Evolutionary conservation across 768 basidiomycete species (phyloP), one percentile per base, ranked within the genome.

Genomic region (Podaxis sp.): DNA sequence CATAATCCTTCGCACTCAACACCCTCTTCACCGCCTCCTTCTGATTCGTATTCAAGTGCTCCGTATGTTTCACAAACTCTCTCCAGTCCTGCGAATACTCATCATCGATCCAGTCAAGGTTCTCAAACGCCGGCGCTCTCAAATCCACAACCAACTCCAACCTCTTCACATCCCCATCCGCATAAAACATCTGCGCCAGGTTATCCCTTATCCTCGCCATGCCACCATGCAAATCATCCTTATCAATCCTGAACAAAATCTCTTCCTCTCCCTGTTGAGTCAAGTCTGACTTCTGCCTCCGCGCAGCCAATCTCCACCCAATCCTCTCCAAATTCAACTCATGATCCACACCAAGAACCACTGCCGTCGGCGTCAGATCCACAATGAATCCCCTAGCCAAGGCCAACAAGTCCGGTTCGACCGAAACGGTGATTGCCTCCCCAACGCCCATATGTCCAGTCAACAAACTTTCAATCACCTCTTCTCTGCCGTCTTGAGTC

Each of bases 141-240:
- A 96, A 81, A 71, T 98, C 93, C 4, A 99, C 97, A 24, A 98
- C 80, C 36, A 96, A 81, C 59, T 83, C 76, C 4, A 94, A 78
- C 17, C 89, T 82, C 46, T 80, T 80, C 22, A 77, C 70, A 65
- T 96, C 92, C 2, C 89, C 91, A 15, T 88, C 83, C 0, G 82
- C 85, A 68, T 93, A 93, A 75, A 98, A 98, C 9, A 98, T 69
- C 59, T 89, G 88, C 0, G 95, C 90, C 49, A 98, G 86, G 68
- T 97, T 98, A 66, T 93, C 88, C 8, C 97, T 83, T 70, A 99
- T 88, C 19, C 93, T 84, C 46, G 87, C 86, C 86, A 98, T 90
- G 1, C 95, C 94, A 6, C 86, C 84, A 4, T 86, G 85, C 54
- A 98, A 75, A 72, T 98, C 97, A 71, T 98, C 97, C 69, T 89